phyloP scores from a whole-genome alignment of 2,329 filamentous ascomycete genomes.

The Hypoxylon sp. region DNA sequence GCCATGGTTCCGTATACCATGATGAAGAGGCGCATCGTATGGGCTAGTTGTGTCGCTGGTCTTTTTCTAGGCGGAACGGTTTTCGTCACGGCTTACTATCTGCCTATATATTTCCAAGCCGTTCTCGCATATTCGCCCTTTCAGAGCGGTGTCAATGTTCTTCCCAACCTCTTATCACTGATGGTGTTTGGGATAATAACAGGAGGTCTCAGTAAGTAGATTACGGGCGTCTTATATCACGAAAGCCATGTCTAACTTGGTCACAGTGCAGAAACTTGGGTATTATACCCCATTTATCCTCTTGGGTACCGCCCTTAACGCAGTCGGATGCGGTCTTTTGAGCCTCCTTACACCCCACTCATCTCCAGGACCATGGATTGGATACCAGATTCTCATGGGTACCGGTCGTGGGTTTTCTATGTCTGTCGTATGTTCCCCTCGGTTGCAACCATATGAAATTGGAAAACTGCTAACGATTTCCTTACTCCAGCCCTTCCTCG shows the following conservation, averaged over 20 bases:
- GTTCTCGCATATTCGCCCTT: slow-evolving; percentile 37
- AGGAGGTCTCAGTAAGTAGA: slow-evolving; percentile 21
- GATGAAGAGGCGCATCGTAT: slow-evolving; percentile 59
- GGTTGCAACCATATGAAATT: not conserved
- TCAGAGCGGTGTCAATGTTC: slow-evolving; percentile 43
- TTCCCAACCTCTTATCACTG: slow-evolving; percentile 44
- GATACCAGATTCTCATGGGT: slow-evolving; percentile 30
- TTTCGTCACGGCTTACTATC: slow-evolving; percentile 59
- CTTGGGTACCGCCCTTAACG: slow-evolving; percentile 12
- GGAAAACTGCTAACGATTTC: not conserved
- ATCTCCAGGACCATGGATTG: slow-evolving; percentile 16
- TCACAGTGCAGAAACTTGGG: slow-evolving; percentile 23
- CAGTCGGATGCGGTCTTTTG: slow-evolving; percentile 26
- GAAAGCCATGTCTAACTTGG: not conserved
- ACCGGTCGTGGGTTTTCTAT: slow-evolving; percentile 24
- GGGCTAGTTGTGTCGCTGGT: slow-evolving; percentile 55
- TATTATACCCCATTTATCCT: slow-evolving; percentile 30
- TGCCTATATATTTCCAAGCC: slow-evolving; percentile 47
- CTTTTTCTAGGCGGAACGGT: slow-evolving; percentile 47
- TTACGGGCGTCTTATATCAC: not conserved
- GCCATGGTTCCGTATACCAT: slow-evolving; percentile 64
- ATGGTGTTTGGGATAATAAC: slow-evolving; percentile 52
- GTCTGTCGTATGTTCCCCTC: slow-evolving; percentile 18
- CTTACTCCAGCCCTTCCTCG: slow-evolving; percentile 24
- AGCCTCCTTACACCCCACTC: slow-evolving; percentile 18